phyloP scores from a whole-genome alignment of 257 asterid species.

The Catharanthus roseus region DNA sequence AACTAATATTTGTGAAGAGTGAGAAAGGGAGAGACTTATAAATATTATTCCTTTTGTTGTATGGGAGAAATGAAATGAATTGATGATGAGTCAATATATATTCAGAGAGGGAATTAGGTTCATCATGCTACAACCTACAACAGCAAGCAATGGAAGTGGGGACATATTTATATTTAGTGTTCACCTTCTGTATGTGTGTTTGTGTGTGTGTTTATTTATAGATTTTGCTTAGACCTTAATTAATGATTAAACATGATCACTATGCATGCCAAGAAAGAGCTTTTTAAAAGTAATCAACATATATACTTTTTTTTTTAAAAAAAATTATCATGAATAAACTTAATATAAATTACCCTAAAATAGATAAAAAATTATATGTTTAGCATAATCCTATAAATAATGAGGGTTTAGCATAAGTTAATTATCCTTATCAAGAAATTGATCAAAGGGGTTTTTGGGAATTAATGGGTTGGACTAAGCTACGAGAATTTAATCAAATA shows the following conservation, averaged over 20 bases:
- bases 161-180: conserved; percentile 3
- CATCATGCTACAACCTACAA: too few species aligned
- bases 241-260: conserved; percentile 26
- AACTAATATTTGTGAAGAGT: too few species aligned
- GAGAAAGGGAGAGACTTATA: too few species aligned
- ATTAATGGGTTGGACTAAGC: conserved; percentile 32
- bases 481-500: conserved; percentile 6
- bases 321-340: too few species aligned
- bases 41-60: conserved; percentile 23
- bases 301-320: too few species aligned
- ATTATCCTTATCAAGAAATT: conserved; percentile 6
- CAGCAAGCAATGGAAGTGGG: conserved; percentile 34
- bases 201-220: conserved; percentile 14
- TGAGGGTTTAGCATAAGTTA: conserved; percentile 18
- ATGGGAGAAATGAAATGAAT: conserved; percentile 15
- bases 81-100: too few species aligned
- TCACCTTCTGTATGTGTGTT: conserved; percentile 1
- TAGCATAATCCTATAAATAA: conserved; percentile 4
- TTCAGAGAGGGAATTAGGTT: conserved; percentile 6
- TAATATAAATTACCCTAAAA: too few species aligned
- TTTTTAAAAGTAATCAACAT: conserved; percentile 19
- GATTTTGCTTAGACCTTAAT: background rate
- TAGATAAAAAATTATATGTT: too few species aligned
- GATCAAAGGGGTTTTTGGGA: conserved; percentile 16
- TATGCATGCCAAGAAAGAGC: conserved; percentile 26